phyloP scores from a whole-genome alignment of 768 basidiomycete genomes.

The Mycena albidolilacea region DNA sequence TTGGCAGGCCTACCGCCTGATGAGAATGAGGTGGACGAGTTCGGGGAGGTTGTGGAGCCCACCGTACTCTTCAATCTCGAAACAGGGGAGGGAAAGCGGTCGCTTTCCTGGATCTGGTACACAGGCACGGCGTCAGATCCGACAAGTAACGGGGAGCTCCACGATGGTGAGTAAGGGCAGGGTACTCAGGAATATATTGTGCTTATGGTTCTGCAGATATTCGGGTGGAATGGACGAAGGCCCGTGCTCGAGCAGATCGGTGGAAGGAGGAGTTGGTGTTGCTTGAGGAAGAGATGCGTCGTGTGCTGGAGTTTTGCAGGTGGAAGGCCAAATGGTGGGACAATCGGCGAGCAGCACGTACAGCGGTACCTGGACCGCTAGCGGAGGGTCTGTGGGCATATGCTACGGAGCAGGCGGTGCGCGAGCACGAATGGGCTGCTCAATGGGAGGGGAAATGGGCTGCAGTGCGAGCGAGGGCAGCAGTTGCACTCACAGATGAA shows the following conservation, averaged over 20 bases:
- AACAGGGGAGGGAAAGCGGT: slow-evolving; percentile 30
- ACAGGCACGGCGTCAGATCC: neutral
- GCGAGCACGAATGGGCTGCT: neutral
- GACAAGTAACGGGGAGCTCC: neutral
- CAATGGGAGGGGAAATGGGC: slow-evolving; percentile 10
- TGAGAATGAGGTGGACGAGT: neutral
- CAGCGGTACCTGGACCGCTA: neutral
- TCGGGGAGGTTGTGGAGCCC: slow-evolving; percentile 3
- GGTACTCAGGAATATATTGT: neutral
- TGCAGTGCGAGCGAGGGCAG: neutral
- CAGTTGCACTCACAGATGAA: neutral
- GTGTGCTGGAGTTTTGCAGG: slow-evolving; percentile 36
- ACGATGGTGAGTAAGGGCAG: slow-evolving; percentile 20
- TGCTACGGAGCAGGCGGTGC: neutral
- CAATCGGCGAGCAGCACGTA: neutral
- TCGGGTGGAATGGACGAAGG: slow-evolving; percentile 48
- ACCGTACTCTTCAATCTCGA: slow-evolving; percentile 27
- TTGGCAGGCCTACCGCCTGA: slow-evolving; percentile 24
- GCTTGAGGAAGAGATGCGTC: slow-evolving; percentile 49
- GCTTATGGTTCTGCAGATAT: slow-evolving; percentile 12
- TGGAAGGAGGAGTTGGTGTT: slow-evolving; percentile 46
- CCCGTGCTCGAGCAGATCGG: slow-evolving; percentile 40
- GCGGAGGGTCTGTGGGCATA: slow-evolving; percentile 19
- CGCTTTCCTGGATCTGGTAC: slow-evolving; percentile 43
- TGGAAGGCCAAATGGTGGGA: slow-evolving; percentile 37